Evolutionary conservation across 805 yeast species (phyloP).

Genomic region (Yamadazyma olivae): DNA sequence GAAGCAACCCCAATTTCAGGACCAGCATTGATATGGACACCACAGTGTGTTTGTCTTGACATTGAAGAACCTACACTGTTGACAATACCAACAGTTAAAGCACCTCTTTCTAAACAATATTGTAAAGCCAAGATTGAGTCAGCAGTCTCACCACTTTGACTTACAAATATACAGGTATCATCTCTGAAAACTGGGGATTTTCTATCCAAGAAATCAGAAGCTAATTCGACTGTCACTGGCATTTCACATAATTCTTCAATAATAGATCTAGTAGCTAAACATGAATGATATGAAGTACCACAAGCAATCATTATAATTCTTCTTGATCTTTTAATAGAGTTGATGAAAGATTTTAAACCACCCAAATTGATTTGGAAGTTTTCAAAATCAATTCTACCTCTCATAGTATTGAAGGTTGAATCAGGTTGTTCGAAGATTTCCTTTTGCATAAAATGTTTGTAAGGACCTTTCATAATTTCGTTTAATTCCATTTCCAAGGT

Average conservation of each 20-base stretch:
- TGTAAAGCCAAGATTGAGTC: constrained; percentile 94
- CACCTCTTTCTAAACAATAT: constrained; percentile 95
- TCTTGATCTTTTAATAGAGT: constrained; percentile 90
- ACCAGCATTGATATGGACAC: constrained; percentile 99
- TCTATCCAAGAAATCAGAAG: constrained; percentile 93
- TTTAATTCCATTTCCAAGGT: constrained; percentile 96
- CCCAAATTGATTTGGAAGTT: constrained; percentile 77
- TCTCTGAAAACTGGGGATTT: constrained; percentile 97
- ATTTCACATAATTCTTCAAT: constrained; percentile 96
- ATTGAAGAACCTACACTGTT: constrained; percentile 96
- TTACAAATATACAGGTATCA: constrained; percentile 95
- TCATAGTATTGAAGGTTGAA: constrained; percentile 96
- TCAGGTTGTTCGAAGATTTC: constrained; percentile 99
- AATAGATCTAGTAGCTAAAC: constrained; percentile 93
- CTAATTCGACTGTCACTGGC: constrained; percentile 89
- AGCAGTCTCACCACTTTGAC: constrained; percentile 99
- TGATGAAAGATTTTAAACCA: constrained; percentile 80
- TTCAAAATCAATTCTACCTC: constrained; percentile 96
- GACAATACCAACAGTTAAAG: constrained; percentile 95
- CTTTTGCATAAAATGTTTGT: constrained; percentile 96
- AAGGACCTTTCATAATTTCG: constrained; percentile 97
- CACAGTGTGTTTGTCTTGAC: constrained; percentile 97
- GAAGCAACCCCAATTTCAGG: constrained; percentile 99
- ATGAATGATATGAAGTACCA: constrained; percentile 98
- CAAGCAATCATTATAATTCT: constrained; percentile 98